A percentile compares a stretch with the other conserved stretches of the same genome.
Evolutionary conservation across 768 basidiomycete species (phyloP).

Genomic region (Amanita rimosa): DNA sequence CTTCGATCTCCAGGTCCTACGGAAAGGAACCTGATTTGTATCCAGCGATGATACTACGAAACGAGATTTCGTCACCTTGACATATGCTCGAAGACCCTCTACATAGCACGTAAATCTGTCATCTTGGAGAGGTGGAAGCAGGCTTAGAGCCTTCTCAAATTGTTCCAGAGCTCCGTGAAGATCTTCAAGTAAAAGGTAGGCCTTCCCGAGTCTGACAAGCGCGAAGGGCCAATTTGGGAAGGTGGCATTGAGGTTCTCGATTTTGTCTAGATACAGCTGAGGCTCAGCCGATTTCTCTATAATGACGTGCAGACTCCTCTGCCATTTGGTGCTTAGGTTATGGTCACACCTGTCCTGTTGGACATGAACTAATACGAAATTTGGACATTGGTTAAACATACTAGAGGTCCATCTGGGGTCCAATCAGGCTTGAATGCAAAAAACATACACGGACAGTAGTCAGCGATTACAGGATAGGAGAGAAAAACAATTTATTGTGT

Average conservation of each 20-base stretch:
- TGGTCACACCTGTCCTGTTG: not conserved
- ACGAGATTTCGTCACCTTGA: not conserved
- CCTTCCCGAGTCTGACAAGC: not conserved
- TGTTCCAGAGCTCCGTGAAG: not conserved
- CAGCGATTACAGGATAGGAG: too few relatives aligned
- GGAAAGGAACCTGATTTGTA: not conserved
- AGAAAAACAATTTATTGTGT: too few relatives aligned
- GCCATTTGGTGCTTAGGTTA: not conserved
- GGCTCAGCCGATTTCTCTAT: not conserved
- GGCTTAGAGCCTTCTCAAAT: not conserved
- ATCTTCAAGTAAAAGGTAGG: conserved; percentile 2
- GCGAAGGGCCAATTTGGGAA: not conserved
- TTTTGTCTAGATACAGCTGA: conserved; percentile 1
- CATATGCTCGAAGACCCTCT: conserved; percentile 1
- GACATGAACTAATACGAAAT: not conserved
- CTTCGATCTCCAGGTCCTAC: not conserved
- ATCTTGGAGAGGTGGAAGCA: not conserved
- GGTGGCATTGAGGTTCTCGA: not conserved
- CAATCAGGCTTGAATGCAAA: conserved; percentile 1
- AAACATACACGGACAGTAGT: not conserved
- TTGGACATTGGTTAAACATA: not conserved
- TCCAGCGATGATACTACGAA: not conserved
- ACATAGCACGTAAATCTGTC: not conserved
- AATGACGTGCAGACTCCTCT: not conserved
- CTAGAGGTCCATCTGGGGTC: not conserved